Evolutionary conservation across 495 filamentous ascomycete species (phyloP).

Genomic region (Neurospora sp.): DNA sequence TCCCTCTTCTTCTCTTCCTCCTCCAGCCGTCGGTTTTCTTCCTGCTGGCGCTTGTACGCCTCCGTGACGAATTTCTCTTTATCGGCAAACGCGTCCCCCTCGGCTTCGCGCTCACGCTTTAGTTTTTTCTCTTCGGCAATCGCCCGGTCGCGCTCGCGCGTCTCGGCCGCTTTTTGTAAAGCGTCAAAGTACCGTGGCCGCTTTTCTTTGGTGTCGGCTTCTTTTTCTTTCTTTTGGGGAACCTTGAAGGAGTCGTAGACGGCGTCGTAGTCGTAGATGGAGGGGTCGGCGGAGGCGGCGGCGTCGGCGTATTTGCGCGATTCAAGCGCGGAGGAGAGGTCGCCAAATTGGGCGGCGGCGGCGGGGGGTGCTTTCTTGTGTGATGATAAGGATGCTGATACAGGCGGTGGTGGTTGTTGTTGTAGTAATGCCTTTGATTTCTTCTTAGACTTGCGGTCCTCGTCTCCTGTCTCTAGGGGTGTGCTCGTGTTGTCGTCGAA

Average conservation of each 20-base stretch:
- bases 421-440: slow-evolving; percentile 29
- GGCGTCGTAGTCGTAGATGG: slow-evolving; percentile 68
- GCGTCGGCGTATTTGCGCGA: slow-evolving; percentile 46
- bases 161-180: slow-evolving; percentile 67
- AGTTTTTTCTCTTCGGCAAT: slow-evolving; percentile 83
- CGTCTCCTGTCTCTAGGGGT: background rate
- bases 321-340: slow-evolving; percentile 43
- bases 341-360: slow-evolving; percentile 29
- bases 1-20: slow-evolving; percentile 68
- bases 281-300: slow-evolving; percentile 50
- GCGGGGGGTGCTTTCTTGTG: background rate
- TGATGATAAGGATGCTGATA: background rate
- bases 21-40: slow-evolving; percentile 65
- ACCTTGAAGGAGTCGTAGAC: slow-evolving; percentile 57
- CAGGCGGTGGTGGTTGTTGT: slow-evolving; percentile 9
- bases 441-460: background rate
- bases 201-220: slow-evolving; percentile 31
- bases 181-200: slow-evolving; percentile 76
- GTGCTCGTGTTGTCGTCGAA: slow-evolving; percentile 1
- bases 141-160: slow-evolving; percentile 79
- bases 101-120: slow-evolving; percentile 77
- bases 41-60: slow-evolving; percentile 92
- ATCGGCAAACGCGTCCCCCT: slow-evolving; percentile 87
- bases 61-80: slow-evolving; percentile 95
- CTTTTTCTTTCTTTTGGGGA: slow-evolving; percentile 27